Evolutionary conservation across 2,329 filamentous ascomycete genomes (phyloP), one percentile per base, ranked within the genome.

Genomic region (Neopestalotiopsis clavispora): DNA sequence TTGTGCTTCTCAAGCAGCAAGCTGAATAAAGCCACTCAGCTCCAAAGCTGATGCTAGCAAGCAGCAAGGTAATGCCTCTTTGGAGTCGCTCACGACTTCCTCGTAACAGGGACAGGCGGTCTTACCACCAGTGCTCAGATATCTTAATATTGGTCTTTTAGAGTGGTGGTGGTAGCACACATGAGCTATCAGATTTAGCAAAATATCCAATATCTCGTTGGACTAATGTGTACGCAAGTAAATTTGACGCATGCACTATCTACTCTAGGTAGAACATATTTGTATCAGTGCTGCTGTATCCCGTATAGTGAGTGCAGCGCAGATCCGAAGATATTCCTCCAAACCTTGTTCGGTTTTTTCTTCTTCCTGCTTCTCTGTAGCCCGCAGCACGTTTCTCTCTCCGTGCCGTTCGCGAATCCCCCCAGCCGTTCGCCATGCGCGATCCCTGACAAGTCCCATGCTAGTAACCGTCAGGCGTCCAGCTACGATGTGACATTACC

Each of bases 171-270:
- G 14, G 49, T 57, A 23, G 34, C 49, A 66, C 10, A 38, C 63
- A 38, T 58, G 49, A 66, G 45, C 63, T 66, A 57, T 66, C 49
- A n/a, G 49, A 23, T 62, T 10, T 62, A 10, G 17, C 45, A 23
- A 52, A 23, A 52, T 52, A n/a, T 52, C 45, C 45, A 52, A 52
- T 52, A 52, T n/a, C 14, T 52, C 17, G 20, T 52, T n/a, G 34
- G 34, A 52, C 20, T 52, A 49, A 14, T 49, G 13, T 49, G 42
- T 49, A 17, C 20, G 45, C 17, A 52, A 52, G 45, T 23, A 52
- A 20, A 52, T n/a, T 52, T 52, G 45, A 52, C 45, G 45, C 45
- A 52, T 20, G 20, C 45, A 52, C 45, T 52, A 52, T 52, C 45
- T 38, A 38, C 34, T 38, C 34, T 52, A 52, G 45, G 45, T 52